Conservation (phyloP, 129 eudicot genomes). For the Flaveria ramosissima region DNA sequence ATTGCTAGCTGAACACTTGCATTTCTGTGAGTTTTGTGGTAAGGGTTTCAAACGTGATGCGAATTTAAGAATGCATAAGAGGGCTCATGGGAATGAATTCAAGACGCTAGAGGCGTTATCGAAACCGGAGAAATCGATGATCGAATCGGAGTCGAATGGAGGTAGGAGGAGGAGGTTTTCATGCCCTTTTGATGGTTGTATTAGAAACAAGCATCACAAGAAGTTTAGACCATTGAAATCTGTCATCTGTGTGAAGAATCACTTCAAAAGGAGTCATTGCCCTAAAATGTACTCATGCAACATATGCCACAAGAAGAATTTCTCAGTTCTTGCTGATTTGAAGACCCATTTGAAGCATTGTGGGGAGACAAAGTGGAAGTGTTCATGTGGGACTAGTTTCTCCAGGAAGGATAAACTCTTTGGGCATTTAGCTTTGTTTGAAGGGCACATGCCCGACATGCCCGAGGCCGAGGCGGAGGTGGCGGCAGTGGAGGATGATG, state of each 20-base stretch:
- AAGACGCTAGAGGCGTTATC: conserved; percentile 74
- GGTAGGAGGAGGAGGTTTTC: conserved; percentile 57
- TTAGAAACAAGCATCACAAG: conserved; percentile 58
- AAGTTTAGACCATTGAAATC: conserved; percentile 81
- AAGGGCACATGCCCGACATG: conserved; percentile 91
- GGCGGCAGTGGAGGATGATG: conserved; percentile 1
- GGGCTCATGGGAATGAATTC: conserved; percentile 86
- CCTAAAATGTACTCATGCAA: conserved; percentile 79
- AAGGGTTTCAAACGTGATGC: conserved; percentile 98
- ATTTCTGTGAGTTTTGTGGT: conserved; percentile 82
- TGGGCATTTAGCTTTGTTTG: conserved; percentile 87
- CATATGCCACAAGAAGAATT: conserved; percentile 71
- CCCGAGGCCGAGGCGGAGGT: neutral
- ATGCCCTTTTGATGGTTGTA: conserved; percentile 78
- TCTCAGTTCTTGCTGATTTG: conserved; percentile 84
- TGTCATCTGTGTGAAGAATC: conserved; percentile 79
- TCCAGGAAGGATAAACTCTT: conserved; percentile 93
- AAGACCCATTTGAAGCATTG: conserved; percentile 91
- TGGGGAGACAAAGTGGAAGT: conserved; percentile 83
- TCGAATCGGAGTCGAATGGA: neutral
- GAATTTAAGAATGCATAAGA: conserved; percentile 90
- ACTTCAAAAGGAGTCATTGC: conserved; percentile 91
- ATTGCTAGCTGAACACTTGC: conserved; percentile 73
- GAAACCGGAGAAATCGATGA: conserved; percentile 51
- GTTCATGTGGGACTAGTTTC: conserved; percentile 88